Evolutionary conservation across 345 rosid species (phyloP).

Genomic region (Gossypium thurberi): DNA sequence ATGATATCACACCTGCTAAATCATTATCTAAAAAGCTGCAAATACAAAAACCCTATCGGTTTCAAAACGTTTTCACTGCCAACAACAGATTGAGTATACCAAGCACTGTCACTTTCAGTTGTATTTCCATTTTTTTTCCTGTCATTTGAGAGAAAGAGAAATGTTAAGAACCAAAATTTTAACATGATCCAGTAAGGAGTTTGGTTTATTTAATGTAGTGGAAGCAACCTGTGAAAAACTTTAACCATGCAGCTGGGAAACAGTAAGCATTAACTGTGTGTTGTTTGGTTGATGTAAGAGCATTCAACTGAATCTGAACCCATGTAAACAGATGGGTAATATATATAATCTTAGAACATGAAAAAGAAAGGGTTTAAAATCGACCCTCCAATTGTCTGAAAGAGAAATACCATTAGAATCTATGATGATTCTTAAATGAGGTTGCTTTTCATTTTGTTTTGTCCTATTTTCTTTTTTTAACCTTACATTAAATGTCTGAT

Average conservation of each 20-base stretch:
- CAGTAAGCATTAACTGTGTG: too few relatives aligned
- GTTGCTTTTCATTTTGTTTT: neutral
- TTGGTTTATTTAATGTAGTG: neutral
- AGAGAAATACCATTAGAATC: constrained; percentile 3
- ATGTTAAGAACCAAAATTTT: neutral
- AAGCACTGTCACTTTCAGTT: constrained; percentile 32
- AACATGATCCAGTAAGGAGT: neutral
- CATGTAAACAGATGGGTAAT: neutral
- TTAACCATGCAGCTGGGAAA: neutral
- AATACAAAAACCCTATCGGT: constrained; percentile 15
- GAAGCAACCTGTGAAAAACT: neutral
- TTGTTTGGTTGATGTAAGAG: constrained; percentile 18
- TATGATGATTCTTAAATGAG: neutral
- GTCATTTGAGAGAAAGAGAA: neutral
- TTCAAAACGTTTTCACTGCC: constrained; percentile 24
- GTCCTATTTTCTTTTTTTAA: neutral
- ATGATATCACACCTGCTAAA: constrained; percentile 22
- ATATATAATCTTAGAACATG: neutral
- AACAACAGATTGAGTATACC: constrained; percentile 8
- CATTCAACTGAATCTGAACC: constrained; percentile 1
- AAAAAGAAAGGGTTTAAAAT: neutral
- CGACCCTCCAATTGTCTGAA: neutral
- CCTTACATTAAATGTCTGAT: constrained; percentile 2
- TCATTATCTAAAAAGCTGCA: constrained; percentile 14
- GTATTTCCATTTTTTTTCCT: constrained; percentile 8